Percentiles rank a stretch among this genome's conserved stretches.
Evolutionary conservation across 768 basidiomycete genomes (phyloP).

Genomic region (Gymnopilus junonius): DNA sequence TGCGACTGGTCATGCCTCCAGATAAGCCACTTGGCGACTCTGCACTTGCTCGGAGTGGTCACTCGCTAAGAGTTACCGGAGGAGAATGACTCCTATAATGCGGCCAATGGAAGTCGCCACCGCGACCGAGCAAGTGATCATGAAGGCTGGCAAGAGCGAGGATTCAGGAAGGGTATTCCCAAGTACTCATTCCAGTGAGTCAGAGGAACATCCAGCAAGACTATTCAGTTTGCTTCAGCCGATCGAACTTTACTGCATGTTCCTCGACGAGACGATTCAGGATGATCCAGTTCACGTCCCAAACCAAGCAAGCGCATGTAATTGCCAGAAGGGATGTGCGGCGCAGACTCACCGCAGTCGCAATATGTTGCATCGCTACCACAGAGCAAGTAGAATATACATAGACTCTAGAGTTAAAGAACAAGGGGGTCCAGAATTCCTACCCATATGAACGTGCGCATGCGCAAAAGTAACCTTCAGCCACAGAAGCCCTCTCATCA

Average conservation of each 20-base stretch:
- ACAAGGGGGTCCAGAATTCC: no score
- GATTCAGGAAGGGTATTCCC: not conserved
- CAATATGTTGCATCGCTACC: constrained; percentile 4
- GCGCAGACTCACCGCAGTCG: not conserved
- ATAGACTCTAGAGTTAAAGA: not conserved
- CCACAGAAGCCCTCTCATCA: not conserved
- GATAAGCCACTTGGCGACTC: not conserved
- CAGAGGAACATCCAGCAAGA: not conserved
- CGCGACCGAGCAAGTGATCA: not conserved
- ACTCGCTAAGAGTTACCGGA: not conserved
- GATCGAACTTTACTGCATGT: not conserved
- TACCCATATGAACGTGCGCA: no score
- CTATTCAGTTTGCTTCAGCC: not conserved
- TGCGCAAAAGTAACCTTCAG: not conserved
- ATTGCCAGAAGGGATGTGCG: not conserved
- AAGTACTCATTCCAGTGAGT: not conserved
- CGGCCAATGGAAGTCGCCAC: not conserved
- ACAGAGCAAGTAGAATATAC: not conserved
- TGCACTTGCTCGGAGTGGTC: constrained; percentile 1
- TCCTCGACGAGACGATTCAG: not conserved
- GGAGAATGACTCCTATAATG: not conserved
- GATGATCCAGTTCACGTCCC: not conserved
- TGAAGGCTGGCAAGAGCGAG: not conserved
- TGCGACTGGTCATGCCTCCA: not conserved
- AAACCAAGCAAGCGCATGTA: no score